Conservation (phyloP, 371 early-diverging fungal genomes). For the Apophysomyces ossiformis region DNA sequence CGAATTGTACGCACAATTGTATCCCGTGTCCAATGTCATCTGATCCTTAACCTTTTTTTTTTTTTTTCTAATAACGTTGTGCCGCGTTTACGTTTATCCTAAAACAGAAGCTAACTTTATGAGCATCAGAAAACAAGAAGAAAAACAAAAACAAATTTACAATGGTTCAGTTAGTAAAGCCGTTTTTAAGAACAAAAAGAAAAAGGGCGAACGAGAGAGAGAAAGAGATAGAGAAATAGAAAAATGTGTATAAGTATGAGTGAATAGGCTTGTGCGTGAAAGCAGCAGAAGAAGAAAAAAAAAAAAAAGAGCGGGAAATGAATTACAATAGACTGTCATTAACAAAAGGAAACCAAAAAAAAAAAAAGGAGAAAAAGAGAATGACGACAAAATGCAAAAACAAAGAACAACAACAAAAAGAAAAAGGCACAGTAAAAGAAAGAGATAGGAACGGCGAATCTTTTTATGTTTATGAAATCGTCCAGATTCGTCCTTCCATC, state of each 20-base stretch:
- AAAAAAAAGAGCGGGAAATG: neutral
- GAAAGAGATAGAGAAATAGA: neutral
- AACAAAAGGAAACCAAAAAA: too few relatives aligned
- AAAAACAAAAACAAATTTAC: neutral
- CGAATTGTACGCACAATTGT: neutral
- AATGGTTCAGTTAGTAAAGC: too few relatives aligned
- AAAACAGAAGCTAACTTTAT: constrained; percentile 1
- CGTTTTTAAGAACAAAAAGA: too few relatives aligned
- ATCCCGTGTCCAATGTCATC: neutral
- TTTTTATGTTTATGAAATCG: constrained; percentile 1
- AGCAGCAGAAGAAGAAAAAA: neutral
- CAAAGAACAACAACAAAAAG: neutral
- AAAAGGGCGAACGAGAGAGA: neutral
- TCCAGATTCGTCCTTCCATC: constrained; percentile 7
- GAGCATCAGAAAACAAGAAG: neutral
- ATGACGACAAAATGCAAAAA: neutral
- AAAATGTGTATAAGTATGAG: neutral
- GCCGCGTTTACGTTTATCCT: neutral
- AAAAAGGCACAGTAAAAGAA: neutral
- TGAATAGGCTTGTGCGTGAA: too few relatives aligned
- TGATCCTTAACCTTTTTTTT: neutral
- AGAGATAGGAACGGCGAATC: neutral
- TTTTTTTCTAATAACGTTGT: neutral
- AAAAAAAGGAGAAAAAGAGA: neutral
- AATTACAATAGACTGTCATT: neutral